Conservation (phyloP, 305 asterid species). For the Solanum aculeatissimum region DNA sequence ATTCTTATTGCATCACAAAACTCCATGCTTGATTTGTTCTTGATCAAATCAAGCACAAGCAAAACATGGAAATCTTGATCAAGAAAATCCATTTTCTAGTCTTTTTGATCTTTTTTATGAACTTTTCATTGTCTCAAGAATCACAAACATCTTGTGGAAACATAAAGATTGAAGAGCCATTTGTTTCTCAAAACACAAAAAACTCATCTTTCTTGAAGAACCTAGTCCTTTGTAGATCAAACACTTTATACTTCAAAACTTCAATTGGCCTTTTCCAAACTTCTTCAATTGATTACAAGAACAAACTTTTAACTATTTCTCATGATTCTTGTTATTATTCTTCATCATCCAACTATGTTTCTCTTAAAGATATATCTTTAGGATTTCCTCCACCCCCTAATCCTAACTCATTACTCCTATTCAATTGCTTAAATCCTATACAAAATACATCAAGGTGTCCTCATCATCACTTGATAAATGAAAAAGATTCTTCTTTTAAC, state of each 20-base stretch:
- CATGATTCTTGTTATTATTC: slow-evolving; percentile 15
- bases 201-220: slow-evolving; percentile 8
- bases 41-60: neutral
- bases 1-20: neutral
- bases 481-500: neutral
- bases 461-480: neutral
- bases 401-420: slow-evolving; percentile 27
- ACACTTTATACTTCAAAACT: slow-evolving; percentile 29
- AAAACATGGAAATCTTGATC: slow-evolving; percentile 7
- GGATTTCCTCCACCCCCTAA: slow-evolving; percentile 25
- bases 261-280: slow-evolving; percentile 32
- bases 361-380: slow-evolving; percentile 24
- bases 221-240: slow-evolving; percentile 38
- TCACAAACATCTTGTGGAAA: slow-evolving; percentile 18
- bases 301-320: slow-evolving; percentile 23
- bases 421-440: slow-evolving; percentile 18
- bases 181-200: slow-evolving; percentile 8
- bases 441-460: neutral
- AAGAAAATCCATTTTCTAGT: slow-evolving; percentile 22
- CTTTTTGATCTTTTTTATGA: slow-evolving; percentile 13
- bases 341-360: slow-evolving; percentile 17
- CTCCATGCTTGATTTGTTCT: neutral
- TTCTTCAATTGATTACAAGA: slow-evolving; percentile 30
- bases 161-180: slow-evolving; percentile 17
- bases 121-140: slow-evolving; percentile 14